Evolutionary conservation across 192 early-diverging fungal genomes (phyloP), one percentile per base, ranked within the genome.

Genomic region (Cladochytrium replicatum): DNA sequence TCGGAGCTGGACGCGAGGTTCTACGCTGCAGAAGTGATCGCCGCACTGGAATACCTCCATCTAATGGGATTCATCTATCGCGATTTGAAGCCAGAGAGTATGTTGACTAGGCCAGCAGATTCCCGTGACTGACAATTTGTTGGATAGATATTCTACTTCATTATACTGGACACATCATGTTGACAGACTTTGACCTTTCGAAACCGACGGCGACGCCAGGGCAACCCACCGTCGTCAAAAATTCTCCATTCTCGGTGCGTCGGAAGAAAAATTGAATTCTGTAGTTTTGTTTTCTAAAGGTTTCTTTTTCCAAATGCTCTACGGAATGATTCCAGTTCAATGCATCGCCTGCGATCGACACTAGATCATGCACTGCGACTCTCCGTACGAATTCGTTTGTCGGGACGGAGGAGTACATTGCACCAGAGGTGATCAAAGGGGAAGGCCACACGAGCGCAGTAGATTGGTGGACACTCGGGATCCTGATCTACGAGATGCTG

Each of bases 401-500:
- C 13, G 95, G 95, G 5, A 99, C 95, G 2, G 93, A 97, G 65
- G 94, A 97, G 69, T 97, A 97, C 61, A 95, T 99, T 82, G 90
- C 95, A 17, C 95, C 95, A 31, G 95, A 99, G 64, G 91, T 99
- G 15, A 97, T 99, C 70, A 87, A 85, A 46, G 93, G 93, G 32
- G 71, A 75, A 38, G 93, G 93, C 9, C 93, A 99, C 69, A 92
- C 93, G 3, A 85, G 81, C 56, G 66, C 73, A 51, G 80, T 99
- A 7, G 96, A 99, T 71, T 99, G 94, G 91, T 99, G 96, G 96
- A 97, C 93, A 8, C 60, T 99, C 11, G 96, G 96, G 8, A 90
- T 99, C 23, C 71, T 99, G 23, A 86, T 96, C 25, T 99, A 91
- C 58, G 96, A 99, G 64, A 96, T 99, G 96, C 79, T 99, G 58